Conservation (phyloP, 768 basidiomycete genomes). For the Mycena olivaceomarginata region DNA sequence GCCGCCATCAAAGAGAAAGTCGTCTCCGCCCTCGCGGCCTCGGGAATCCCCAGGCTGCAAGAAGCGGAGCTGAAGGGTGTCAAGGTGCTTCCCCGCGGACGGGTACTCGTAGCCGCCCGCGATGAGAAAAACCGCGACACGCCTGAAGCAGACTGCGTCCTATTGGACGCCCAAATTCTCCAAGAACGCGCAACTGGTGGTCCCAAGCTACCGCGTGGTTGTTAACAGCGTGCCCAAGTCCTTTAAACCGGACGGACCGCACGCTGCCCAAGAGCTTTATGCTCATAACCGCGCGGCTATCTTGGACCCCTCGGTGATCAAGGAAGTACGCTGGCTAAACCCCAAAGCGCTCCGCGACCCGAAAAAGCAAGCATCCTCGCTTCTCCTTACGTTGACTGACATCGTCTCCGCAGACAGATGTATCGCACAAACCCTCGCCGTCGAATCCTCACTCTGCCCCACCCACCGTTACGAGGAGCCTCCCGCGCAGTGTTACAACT, state of each 20-base stretch:
- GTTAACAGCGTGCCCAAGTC: too few relatives aligned
- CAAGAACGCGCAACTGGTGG: not conserved
- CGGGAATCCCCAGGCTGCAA: not conserved
- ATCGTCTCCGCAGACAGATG: too few relatives aligned
- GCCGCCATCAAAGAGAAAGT: not conserved
- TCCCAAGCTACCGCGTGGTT: not conserved
- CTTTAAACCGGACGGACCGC: not conserved
- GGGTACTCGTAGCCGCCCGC: not conserved
- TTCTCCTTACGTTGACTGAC: too few relatives aligned
- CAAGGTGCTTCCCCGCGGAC: not conserved
- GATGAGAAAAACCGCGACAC: not conserved
- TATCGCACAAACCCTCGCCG: too few relatives aligned
- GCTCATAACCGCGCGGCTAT: constrained; percentile 1
- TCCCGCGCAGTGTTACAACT: not conserved
- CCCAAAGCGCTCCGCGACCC: not conserved
- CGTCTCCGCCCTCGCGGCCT: not conserved
- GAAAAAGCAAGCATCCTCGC: not conserved
- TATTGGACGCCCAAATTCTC: constrained; percentile 1
- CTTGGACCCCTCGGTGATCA: constrained; percentile 2
- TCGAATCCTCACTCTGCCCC: not conserved
- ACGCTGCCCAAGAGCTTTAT: not conserved
- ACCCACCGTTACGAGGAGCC: not conserved
- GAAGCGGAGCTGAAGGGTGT: not conserved
- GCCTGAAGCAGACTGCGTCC: not conserved
- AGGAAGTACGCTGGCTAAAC: constrained; percentile 6